Evolutionary conservation across 257 asterid species (phyloP).

Genomic region (Anisodus acutangulus): DNA sequence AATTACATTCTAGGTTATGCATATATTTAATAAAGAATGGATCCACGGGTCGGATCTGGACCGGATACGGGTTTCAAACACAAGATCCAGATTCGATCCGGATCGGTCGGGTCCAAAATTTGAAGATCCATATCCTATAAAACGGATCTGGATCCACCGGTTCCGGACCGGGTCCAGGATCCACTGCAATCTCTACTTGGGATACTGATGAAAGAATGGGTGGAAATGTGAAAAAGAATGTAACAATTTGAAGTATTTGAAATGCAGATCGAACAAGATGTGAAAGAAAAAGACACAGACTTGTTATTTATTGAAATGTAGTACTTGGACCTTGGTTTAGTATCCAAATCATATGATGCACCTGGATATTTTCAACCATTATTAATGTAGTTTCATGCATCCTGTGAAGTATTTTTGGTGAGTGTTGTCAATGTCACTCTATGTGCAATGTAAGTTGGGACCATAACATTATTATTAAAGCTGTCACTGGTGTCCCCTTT

Average conservation of each 20-base stretch:
- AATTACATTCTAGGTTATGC: no score
- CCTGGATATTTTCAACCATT: slow-evolving; percentile 15
- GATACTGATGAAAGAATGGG: background rate
- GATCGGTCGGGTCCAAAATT: no score
- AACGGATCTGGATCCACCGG: no score
- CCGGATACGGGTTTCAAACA: no score
- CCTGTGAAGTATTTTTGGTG: slow-evolving; percentile 12
- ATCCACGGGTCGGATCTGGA: no score
- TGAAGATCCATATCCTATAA: no score
- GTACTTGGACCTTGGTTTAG: background rate
- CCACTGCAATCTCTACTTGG: no score
- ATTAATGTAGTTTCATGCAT: background rate
- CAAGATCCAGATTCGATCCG: no score
- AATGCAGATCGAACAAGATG: background rate
- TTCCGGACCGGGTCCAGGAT: no score
- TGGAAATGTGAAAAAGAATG: background rate
- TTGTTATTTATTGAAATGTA: background rate
- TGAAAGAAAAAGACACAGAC: background rate
- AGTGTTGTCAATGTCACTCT: slow-evolving; percentile 24
- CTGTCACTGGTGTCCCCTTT: slow-evolving; percentile 16
- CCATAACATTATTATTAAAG: slow-evolving; percentile 25
- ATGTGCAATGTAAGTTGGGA: slow-evolving; percentile 28
- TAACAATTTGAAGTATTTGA: background rate
- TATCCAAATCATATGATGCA: slow-evolving; percentile 12
- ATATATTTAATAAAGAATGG: no score